Base-by-base conservation (phyloP, 2,329 filamentous ascomycete species). In the Neofusicoccum ribis region DNA sequence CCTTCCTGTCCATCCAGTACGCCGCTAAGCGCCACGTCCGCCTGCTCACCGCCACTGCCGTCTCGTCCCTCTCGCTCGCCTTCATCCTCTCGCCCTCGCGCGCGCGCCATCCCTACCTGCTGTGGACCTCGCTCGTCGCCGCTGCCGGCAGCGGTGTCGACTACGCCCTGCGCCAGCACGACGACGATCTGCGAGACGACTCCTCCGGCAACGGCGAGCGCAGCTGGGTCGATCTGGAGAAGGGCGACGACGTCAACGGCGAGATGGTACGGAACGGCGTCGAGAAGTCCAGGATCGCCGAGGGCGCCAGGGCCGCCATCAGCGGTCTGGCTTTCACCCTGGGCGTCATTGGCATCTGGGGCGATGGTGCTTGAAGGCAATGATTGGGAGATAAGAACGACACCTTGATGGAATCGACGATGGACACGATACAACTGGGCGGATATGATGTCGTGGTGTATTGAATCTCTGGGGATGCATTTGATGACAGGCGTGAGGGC, bases 81-180 rank as follows among this genome's bases (percentile, higher is more conserved):
- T 97, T 90, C 78, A 77, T 85, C 50, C 82, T 96, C 69, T 94
- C 93, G 2, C 91, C 93, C 0, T 84, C 87, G 31, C 85, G 88
- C 64, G 84, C 86, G 70, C 88, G 90, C 74, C 94, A 98, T 76
- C 94, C 94, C 0, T 98, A 97, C 76, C 88, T 97, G 31, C 79
- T 97, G 66, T 97, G 95, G 88, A 92, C 92, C 14, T 88, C 89
- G 2, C 79, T 92, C 31, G 84, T 93, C 65, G 86, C 88, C 49
- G 82, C 84, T 44, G 80, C 81, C 1, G 79, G 82, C 14, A 77
- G 72, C 43, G 56, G 56, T 17, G 70, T 81, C 62, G 79, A 79
- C 61, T 74, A 71, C 59, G 73, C 77, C 23, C 68, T 77, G 63
- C 72, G 68, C 65, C 44, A 59, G n/a, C 39, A 56, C 27, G 43